Conservation (phyloP, 2,329 filamentous ascomycete species). For the Dothiorella sarmentorum region DNA sequence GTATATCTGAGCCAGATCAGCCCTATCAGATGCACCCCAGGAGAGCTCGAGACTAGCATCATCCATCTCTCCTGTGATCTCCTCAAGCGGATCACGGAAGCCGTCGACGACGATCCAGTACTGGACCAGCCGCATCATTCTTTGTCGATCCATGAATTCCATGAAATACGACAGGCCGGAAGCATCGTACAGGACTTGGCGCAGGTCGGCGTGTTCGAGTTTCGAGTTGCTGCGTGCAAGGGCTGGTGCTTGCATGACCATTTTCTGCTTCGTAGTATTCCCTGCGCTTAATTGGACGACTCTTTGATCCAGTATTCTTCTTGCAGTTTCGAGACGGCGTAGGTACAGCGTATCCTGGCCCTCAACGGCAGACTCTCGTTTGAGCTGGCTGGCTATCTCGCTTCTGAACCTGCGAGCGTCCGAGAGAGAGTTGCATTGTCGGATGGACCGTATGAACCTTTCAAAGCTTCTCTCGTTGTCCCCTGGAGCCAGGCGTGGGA, state of each 20-base stretch:
- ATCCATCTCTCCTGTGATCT: conserved; percentile 69
- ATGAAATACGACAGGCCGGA: conserved; percentile 96
- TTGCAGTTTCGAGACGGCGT: conserved; percentile 85
- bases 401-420: conserved; percentile 90
- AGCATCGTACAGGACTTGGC: conserved; percentile 84
- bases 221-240: conserved; percentile 53
- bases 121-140: conserved; percentile 83
- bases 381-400: conserved; percentile 87
- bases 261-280: conserved; percentile 46
- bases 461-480: conserved; percentile 94
- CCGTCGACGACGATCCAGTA: conserved; percentile 99
- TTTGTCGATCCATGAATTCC: conserved; percentile 97
- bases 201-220: conserved; percentile 71
- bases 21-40: conserved; percentile 81
- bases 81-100: conserved; percentile 88
- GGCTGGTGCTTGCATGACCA: conserved; percentile 38
- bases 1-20: conserved; percentile 86
- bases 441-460: conserved; percentile 83
- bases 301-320: conserved; percentile 83
- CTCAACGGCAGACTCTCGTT: conserved; percentile 74
- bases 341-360: conserved; percentile 83
- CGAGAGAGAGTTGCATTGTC: conserved; percentile 84
- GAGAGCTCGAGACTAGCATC: conserved; percentile 49
- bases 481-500: conserved; percentile 74
- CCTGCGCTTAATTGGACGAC: conserved; percentile 75